Evolutionary conservation across 2,329 filamentous ascomycete species (phyloP).

Genomic region (Ophiostoma novo-ulmi): DNA sequence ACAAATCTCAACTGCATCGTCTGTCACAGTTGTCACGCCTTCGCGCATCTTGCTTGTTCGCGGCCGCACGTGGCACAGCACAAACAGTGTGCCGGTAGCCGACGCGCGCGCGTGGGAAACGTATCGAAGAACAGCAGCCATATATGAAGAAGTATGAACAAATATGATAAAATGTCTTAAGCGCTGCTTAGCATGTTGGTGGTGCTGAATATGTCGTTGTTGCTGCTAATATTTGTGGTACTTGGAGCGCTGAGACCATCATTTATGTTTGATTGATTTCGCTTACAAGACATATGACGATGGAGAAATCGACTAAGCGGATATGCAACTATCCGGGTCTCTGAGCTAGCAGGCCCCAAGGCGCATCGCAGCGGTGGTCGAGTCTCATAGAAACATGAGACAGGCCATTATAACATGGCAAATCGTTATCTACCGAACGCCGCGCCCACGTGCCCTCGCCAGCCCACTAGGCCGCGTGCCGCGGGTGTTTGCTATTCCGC

Average conservation of each 20-base stretch:
- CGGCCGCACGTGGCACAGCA: constrained; percentile 64
- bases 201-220: background rate
- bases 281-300: background rate
- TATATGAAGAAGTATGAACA: background rate
- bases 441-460: constrained; percentile 43
- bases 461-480: constrained; percentile 43
- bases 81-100: constrained; percentile 45
- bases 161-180: background rate
- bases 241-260: background rate
- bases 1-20: constrained; percentile 57
- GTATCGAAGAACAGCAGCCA: constrained; percentile 38
- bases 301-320: constrained; percentile 7
- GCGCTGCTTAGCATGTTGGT: background rate
- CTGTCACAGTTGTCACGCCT: constrained; percentile 53
- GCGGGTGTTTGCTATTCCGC: constrained; percentile 33
- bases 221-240: background rate
- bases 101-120: constrained; percentile 46
- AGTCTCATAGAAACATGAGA: background rate
- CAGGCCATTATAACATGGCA: background rate
- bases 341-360: background rate
- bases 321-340: constrained; percentile 26
- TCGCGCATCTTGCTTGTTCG: constrained; percentile 57
- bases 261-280: too few species aligned
- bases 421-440: constrained; percentile 38
- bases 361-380: too few species aligned